Base-by-base conservation (phyloP, 2,329 filamentous ascomycete species). In the Hortaea sp. region DNA sequence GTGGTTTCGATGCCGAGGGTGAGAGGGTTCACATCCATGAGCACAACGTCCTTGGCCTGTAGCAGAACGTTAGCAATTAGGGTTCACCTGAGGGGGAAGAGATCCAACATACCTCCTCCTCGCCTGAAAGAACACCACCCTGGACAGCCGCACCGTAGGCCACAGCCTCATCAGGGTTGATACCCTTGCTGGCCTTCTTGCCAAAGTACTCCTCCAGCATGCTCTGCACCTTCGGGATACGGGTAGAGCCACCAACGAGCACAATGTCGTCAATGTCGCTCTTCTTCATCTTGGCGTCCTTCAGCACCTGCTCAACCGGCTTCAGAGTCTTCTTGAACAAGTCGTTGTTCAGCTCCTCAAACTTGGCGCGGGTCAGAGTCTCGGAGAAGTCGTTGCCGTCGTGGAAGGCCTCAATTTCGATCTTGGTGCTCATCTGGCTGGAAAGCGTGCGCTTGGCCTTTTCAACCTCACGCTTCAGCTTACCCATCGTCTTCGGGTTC, bases 251-350 rank as follows among this genome's bases (percentile, higher is more conserved):
- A 82, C 92, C 92, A 54, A 97, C 90, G 43, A 97, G 82, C 56
- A 98, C 92, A 58, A 98, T 95, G 68, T 97, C 92, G 63, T 95
- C 82, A 60, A 98, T 80, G 62, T 97, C 89, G 52, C 72, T 74
- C 84, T 95, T 97, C 82, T 90, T 90, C 63, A 95, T 78, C 78
- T 95, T 95, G 68, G 89, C 88, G 61, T 97, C 92, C 78, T 95
- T 94, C 66, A 98, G 80, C 58, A 97, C 92, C 79, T 95, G 89
- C 76, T 97, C 88, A 57, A 97, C 92, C 48, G 92, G 90, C 82
- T 95, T 95, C 57, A 97, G 81, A 49, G 92, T 97, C 81, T 92
- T 94, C 84, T 95, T 95, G 84, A 97, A 97, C 52, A 97, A 83
- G 64, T 97, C 90, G 61, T 89, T 89, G 85, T 97, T 97, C 62